Conservation (phyloP, 2,329 filamentous ascomycete genomes). For the Arthrobotrys conoides region DNA sequence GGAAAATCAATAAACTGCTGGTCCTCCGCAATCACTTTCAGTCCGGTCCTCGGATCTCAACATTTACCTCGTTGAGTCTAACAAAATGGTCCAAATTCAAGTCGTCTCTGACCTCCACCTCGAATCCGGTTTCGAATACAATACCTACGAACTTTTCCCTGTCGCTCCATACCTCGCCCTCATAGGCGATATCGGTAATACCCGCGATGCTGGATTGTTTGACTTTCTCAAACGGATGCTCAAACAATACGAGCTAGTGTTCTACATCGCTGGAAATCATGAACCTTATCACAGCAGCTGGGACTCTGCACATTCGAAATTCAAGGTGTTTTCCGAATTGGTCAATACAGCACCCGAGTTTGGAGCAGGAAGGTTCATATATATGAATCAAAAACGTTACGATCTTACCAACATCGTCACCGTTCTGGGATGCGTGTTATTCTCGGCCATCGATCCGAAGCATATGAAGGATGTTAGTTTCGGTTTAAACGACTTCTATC, state of each 20-base stretch:
- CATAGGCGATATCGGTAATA: conserved; percentile 73
- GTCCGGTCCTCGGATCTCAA: neutral
- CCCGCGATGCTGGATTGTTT: conserved; percentile 68
- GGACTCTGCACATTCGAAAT: conserved; percentile 52
- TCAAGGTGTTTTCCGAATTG: conserved; percentile 55
- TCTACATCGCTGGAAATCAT: conserved; percentile 73
- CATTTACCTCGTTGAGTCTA: neutral
- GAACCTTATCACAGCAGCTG: conserved; percentile 69
- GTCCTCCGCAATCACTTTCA: neutral
- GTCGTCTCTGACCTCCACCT: conserved; percentile 75
- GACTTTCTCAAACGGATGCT: conserved; percentile 71
- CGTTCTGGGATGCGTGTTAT: conserved; percentile 70
- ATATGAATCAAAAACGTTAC: conserved; percentile 67
- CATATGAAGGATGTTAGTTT: conserved; percentile 67
- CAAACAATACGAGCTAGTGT: conserved; percentile 69
- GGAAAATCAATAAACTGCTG: no score
- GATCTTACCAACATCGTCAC: conserved; percentile 66
- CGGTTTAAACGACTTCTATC: conserved; percentile 72
- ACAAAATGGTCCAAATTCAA: conserved; percentile 63
- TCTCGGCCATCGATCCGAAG: conserved; percentile 69
- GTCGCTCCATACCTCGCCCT: conserved; percentile 72
- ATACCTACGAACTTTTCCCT: conserved; percentile 70
- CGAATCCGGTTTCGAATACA: conserved; percentile 70
- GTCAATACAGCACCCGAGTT: conserved; percentile 40
- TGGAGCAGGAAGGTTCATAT: conserved; percentile 66